Percentiles rank a stretch among this genome's conserved stretches.
Conservation (phyloP, 768 basidiomycete species). For the Naematelia aurantialba region DNA sequence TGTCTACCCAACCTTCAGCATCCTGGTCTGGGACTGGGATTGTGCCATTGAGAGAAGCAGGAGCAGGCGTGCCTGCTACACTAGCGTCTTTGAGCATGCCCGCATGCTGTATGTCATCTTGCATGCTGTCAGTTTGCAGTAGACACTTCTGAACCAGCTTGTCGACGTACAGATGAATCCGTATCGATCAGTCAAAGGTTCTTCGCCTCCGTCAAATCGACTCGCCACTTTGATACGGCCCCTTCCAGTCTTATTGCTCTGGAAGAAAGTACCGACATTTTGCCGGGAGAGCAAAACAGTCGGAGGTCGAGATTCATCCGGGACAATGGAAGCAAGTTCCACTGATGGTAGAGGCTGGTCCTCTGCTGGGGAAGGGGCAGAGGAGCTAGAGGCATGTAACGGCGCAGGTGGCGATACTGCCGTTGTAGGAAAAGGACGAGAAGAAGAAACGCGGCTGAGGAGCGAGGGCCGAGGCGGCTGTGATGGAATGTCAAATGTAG, state of each 20-base stretch:
- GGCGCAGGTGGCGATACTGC: constrained; percentile 21
- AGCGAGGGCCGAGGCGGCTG: constrained; percentile 25
- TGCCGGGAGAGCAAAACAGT: constrained; percentile 42
- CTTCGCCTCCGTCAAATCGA: constrained; percentile 36
- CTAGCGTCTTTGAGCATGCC: constrained; percentile 43
- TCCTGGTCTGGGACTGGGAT: constrained; percentile 16
- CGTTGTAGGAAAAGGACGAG: constrained; percentile 31
- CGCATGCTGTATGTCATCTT: constrained; percentile 46
- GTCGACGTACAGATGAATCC: constrained; percentile 47
- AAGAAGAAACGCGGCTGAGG: constrained; percentile 23
- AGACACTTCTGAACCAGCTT: not conserved
- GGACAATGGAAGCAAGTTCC: constrained; percentile 39
- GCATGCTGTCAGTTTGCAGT: constrained; percentile 4
- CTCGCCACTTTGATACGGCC: constrained; percentile 21
- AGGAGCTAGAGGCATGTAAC: constrained; percentile 7
- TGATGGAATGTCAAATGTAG: not conserved
- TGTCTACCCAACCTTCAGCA: constrained; percentile 41
- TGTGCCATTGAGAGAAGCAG: constrained; percentile 35
- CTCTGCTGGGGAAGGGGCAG: constrained; percentile 18
- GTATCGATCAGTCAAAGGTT: constrained; percentile 46
- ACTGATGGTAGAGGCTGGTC: constrained; percentile 32
- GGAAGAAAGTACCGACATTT: constrained; percentile 40
- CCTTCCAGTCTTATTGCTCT: constrained; percentile 19
- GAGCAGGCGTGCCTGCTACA: constrained; percentile 32
- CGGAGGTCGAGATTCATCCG: constrained; percentile 40